Conservation (phyloP, 2,329 filamentous ascomycete genomes). For the Cladorrhinum sp. region DNA sequence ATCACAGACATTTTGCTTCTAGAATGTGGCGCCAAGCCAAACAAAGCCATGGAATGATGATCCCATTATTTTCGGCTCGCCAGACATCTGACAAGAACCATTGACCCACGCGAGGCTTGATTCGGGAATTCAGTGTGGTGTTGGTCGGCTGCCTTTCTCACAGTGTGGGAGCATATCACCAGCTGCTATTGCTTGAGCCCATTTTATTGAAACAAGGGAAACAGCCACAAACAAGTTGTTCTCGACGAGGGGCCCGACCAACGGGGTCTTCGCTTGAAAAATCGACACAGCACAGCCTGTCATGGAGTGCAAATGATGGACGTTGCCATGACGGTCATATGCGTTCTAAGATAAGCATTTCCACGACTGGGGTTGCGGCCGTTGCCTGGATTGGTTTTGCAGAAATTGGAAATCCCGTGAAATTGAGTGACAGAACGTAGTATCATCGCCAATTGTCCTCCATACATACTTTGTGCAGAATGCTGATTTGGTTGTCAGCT, state of each 20-base stretch:
- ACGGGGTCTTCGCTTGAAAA: not conserved
- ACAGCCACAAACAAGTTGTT: not conserved
- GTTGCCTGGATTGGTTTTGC: not conserved
- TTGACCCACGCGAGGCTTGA: not conserved
- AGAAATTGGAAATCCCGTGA: not conserved
- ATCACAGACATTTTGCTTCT: constrained; percentile 16
- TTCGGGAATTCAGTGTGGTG: not conserved
- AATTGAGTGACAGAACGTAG: not conserved
- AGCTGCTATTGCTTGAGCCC: not conserved
- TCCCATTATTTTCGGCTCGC: not conserved
- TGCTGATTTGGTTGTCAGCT: not conserved
- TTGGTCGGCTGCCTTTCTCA: not conserved
- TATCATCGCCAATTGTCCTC: too few relatives aligned
- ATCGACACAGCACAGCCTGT: not conserved
- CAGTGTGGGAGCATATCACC: not conserved
- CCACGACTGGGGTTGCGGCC: not conserved
- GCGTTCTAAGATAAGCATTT: not conserved
- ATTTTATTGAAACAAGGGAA: not conserved
- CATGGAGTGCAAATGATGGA: not conserved
- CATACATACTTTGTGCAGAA: not conserved
- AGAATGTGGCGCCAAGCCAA: constrained; percentile 17
- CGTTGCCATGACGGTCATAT: not conserved
- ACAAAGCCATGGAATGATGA: constrained; percentile 5
- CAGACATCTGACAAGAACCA: not conserved
- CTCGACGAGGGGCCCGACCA: not conserved